Evolutionary conservation across 768 basidiomycete genomes (phyloP).

Genomic region (Wakefieldia striispora): DNA sequence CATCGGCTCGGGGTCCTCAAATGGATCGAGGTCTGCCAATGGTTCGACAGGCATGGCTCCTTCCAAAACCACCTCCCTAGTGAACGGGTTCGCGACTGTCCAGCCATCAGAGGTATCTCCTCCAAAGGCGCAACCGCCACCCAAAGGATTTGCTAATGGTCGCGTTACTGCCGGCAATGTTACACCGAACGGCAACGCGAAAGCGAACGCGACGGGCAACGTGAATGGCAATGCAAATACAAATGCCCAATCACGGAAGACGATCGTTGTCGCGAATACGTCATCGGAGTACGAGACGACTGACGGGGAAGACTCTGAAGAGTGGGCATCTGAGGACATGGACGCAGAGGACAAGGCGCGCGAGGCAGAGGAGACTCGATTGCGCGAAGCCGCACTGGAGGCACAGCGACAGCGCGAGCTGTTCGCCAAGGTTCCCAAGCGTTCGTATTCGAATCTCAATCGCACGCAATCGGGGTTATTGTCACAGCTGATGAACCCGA

Average conservation of each 20-base stretch:
- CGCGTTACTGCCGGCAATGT: not conserved
- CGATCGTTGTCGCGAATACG: conserved; percentile 46
- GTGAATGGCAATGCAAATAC: conserved; percentile 8
- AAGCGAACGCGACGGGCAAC: conserved; percentile 11
- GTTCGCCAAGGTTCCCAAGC: conserved; percentile 64
- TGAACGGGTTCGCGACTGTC: conserved; percentile 10
- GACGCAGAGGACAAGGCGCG: conserved; percentile 35
- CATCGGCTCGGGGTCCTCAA: conserved; percentile 60
- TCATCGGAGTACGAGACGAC: conserved; percentile 51
- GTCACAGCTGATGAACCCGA: conserved; percentile 70
- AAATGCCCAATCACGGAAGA: conserved; percentile 35
- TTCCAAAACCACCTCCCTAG: conserved; percentile 3
- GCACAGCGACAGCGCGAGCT: conserved; percentile 65
- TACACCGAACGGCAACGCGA: conserved; percentile 16
- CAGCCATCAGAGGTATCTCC: conserved; percentile 11
- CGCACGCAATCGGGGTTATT: conserved; percentile 57
- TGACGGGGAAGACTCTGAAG: conserved; percentile 55
- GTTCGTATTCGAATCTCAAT: conserved; percentile 60
- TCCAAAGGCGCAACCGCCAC: conserved; percentile 15
- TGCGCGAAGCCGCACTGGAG: conserved; percentile 59
- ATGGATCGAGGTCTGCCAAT: conserved; percentile 35
- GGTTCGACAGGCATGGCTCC: conserved; percentile 21
- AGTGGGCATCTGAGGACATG: conserved; percentile 62
- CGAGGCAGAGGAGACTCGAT: conserved; percentile 30
- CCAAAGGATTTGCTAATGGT: conserved; percentile 10